Evolutionary conservation across 148 eudicot genomes (phyloP).

Genomic region (Rhododendron simsii): DNA sequence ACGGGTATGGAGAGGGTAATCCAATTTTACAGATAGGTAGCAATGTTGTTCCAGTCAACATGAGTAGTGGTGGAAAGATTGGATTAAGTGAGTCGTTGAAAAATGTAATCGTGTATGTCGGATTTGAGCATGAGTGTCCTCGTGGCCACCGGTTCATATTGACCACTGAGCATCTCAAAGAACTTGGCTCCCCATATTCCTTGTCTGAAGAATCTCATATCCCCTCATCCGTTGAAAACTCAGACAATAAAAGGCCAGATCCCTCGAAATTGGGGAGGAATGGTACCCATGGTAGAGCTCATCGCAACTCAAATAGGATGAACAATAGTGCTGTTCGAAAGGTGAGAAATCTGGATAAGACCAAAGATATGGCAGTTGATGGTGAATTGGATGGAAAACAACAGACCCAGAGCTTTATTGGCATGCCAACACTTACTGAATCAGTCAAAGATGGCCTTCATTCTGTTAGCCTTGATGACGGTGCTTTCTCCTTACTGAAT

Average conservation of each 20-base stretch:
- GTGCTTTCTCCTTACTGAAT: conserved; percentile 58
- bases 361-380: conserved; percentile 39
- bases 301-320: conserved; percentile 44
- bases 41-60: conserved; percentile 43
- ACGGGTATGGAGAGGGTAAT: conserved; percentile 28
- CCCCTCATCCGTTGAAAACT: conserved; percentile 33
- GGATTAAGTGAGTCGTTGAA: conserved; percentile 36
- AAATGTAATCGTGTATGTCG: conserved; percentile 58
- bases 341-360: conserved; percentile 36
- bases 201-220: conserved; percentile 48
- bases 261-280: conserved; percentile 39
- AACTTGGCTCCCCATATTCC: conserved; percentile 54
- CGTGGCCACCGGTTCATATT: conserved; percentile 87
- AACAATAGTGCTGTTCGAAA: conserved; percentile 24
- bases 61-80: conserved; percentile 32
- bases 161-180: conserved; percentile 64
- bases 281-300: conserved; percentile 40
- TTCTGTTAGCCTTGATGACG: conserved; percentile 48
- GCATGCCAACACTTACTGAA: conserved; percentile 23
- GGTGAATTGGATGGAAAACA: conserved; percentile 31
- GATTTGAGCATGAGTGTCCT: conserved; percentile 97
- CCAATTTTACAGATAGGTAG: conserved; percentile 56
- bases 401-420: conserved; percentile 27
- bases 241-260: conserved; percentile 46
- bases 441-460: conserved; percentile 31